phyloP scores from a whole-genome alignment of 179 eudicot genomes.

The Gypsophila paniculata region DNA sequence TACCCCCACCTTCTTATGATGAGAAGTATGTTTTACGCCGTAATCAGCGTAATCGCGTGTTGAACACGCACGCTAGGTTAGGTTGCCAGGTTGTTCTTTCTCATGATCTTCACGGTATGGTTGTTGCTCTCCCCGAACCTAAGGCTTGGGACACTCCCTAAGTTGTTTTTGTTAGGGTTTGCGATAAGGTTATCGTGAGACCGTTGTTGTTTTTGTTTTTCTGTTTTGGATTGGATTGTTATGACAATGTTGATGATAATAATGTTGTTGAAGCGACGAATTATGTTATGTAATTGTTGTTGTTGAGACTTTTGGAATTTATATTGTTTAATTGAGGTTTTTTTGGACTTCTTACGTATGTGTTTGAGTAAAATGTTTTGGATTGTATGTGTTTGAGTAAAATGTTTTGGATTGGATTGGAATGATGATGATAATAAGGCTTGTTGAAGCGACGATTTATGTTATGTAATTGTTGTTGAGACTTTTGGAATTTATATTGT shows the following conservation, averaged over 20 bases:
- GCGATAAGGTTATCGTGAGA: not conserved
- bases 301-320: not conserved
- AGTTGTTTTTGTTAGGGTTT: slow-evolving; percentile 20
- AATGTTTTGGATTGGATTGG: slow-evolving; percentile 2
- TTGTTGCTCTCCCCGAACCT: slow-evolving; percentile 83
- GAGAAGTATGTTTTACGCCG: slow-evolving; percentile 67
- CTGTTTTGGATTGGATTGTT: slow-evolving; percentile 2
- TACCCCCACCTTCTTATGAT: slow-evolving; percentile 59
- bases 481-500: not conserved
- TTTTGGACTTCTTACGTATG: no score
- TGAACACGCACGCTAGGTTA: slow-evolving; percentile 73
- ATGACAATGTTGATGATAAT: not conserved
- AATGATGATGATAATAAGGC: not conserved
- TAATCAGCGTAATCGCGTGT: slow-evolving; percentile 49
- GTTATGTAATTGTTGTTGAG: not conserved
- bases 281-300: not conserved
- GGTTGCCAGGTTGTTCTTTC: slow-evolving; percentile 79
- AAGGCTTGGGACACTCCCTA: slow-evolving; percentile 91
- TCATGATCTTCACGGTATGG: slow-evolving; percentile 76
- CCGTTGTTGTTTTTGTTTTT: not conserved
- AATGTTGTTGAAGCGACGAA: not conserved
- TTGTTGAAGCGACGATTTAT: not conserved
- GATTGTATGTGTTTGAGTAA: no score
- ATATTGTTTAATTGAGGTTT: no score
- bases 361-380: no score